Evolutionary conservation across 257 asterid genomes (phyloP).

Genomic region (Buddleja alternifolia): DNA sequence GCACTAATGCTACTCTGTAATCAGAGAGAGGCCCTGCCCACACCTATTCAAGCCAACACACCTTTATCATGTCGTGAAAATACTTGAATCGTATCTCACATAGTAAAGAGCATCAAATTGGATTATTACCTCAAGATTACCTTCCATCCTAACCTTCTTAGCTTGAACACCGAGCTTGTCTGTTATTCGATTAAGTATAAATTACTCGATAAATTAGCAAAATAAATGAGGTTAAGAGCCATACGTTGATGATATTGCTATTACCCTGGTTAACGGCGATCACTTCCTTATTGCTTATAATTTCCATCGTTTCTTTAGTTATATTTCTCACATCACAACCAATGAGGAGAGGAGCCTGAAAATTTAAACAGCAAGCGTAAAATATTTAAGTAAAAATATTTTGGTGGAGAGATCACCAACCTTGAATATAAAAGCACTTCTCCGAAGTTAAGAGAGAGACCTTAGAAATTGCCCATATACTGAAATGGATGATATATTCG

Average conservation of each 20-base stretch:
- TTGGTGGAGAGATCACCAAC: not conserved
- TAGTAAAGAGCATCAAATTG: not conserved
- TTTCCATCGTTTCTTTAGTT: conserved; percentile 55
- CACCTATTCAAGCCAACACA: conserved; percentile 41
- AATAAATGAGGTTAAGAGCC: conserved; percentile 3
- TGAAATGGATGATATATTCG: conserved; percentile 81
- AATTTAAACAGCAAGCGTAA: conserved; percentile 4
- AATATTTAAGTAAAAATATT: not conserved
- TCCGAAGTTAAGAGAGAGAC: conserved; percentile 33
- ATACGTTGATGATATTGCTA: not conserved
- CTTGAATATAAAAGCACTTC: not conserved
- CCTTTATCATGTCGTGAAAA: not conserved
- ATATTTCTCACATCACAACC: conserved; percentile 83
- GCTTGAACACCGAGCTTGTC: conserved; percentile 83
- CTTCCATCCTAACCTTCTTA: conserved; percentile 85
- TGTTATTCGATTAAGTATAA: conserved; percentile 28
- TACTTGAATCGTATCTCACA: not conserved
- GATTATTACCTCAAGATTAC: conserved; percentile 68
- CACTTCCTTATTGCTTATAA: conserved; percentile 71
- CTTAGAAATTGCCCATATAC: conserved; percentile 93
- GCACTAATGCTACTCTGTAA: conserved; percentile 68
- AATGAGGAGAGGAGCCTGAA: conserved; percentile 84
- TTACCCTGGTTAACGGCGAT: conserved; percentile 83
- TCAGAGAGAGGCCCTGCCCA: conserved; percentile 91
- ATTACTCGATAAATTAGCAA: not conserved